Conservation (phyloP, 106 monocot species). For the Acorus gramineus region DNA sequence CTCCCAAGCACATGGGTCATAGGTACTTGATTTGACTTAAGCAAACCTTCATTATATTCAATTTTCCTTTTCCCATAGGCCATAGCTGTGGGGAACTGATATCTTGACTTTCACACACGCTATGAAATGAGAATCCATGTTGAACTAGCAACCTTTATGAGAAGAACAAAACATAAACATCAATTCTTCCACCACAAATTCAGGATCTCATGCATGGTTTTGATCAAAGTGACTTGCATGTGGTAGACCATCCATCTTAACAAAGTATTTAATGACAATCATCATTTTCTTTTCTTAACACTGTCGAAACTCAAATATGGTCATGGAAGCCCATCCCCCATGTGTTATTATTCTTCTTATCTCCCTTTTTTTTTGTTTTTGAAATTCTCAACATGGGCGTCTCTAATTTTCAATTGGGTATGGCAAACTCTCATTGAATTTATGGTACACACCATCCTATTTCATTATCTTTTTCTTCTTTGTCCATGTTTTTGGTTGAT, state of each 20-base stretch:
- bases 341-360: too few species aligned
- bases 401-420: too few species aligned
- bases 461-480: too few species aligned
- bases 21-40: constrained; percentile 8
- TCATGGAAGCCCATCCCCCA: too few species aligned
- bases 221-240: constrained; percentile 13
- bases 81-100: constrained; percentile 1
- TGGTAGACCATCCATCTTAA: constrained; percentile 10
- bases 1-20: constrained; percentile 5
- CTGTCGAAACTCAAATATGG: background rate
- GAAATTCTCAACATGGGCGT: too few species aligned
- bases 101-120: constrained; percentile 8
- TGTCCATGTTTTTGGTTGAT: too few species aligned
- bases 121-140: too few species aligned
- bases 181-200: background rate
- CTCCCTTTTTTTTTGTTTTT: too few species aligned
- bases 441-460: too few species aligned
- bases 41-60: background rate
- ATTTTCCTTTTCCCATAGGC: background rate
- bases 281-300: constrained; percentile 4
- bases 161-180: too few species aligned
- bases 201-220: constrained; percentile 13
- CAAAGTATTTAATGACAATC: background rate
- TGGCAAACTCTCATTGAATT: too few species aligned
- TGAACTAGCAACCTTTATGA: too few species aligned